Evolutionary conservation across 768 basidiomycete species (phyloP).

Genomic region (Tricholoma bakamatsutake): DNA sequence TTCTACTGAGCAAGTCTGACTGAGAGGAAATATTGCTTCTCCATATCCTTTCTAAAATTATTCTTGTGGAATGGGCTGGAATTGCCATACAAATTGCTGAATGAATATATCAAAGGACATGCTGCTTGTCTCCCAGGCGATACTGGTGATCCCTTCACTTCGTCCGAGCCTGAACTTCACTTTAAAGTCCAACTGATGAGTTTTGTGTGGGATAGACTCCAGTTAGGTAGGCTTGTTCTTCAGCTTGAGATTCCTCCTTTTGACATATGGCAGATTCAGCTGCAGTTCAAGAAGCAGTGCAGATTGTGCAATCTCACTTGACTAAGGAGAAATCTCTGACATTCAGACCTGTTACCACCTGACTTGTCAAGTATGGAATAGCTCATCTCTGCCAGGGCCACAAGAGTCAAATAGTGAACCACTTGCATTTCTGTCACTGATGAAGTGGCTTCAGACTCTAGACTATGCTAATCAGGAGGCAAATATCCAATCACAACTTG

Average conservation of each 20-base stretch:
- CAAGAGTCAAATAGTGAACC: neutral
- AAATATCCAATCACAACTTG: neutral
- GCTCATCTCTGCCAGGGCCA: neutral
- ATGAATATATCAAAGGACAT: neutral
- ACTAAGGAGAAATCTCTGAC: neutral
- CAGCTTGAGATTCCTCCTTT: neutral
- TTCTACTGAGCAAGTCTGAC: neutral
- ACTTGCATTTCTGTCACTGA: neutral
- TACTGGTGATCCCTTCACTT: neutral
- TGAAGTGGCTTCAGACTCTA: neutral
- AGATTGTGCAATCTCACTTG: neutral
- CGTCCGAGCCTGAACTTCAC: neutral
- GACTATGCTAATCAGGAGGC: neutral
- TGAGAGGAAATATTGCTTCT: neutral
- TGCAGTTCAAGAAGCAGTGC: neutral
- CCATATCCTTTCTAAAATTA: neutral
- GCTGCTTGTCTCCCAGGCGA: neutral
- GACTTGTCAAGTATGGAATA: neutral
- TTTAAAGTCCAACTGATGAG: neutral
- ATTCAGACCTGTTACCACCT: too few relatives aligned
- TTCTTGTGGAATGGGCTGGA: neutral
- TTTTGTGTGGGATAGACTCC: neutral
- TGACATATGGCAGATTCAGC: neutral
- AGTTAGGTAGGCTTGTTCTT: neutral
- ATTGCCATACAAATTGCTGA: neutral